A percentile compares a stretch with the other conserved stretches of the same genome.
Conservation (phyloP, 495 filamentous ascomycete species). For the Pyrenula massariospora region DNA sequence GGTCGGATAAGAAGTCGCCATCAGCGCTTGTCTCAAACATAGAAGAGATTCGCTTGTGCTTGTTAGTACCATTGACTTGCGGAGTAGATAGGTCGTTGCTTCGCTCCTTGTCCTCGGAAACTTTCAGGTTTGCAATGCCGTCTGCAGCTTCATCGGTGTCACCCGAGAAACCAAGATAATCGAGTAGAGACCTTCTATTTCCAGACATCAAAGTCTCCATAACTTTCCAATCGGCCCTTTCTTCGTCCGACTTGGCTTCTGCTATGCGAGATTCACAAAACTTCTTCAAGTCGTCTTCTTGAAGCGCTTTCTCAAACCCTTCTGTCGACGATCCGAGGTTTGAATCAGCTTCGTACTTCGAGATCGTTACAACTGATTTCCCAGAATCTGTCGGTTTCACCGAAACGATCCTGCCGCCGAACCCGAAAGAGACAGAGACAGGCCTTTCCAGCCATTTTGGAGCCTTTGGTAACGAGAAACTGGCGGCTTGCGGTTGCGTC, state of each 20-base stretch:
- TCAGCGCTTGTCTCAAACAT: slow-evolving; percentile 73
- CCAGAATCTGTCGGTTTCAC: slow-evolving; percentile 50
- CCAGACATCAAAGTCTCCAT: slow-evolving; percentile 77
- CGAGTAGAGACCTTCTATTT: slow-evolving; percentile 67
- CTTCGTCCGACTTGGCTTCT: slow-evolving; percentile 67
- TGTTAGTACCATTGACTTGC: slow-evolving; percentile 39
- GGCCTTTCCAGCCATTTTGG: slow-evolving; percentile 87
- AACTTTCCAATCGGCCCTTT: slow-evolving; percentile 91
- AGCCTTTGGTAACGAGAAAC: slow-evolving; percentile 74
- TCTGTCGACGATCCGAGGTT: slow-evolving; percentile 73
- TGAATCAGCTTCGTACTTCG: slow-evolving; percentile 77
- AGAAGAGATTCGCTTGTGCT: slow-evolving; percentile 58
- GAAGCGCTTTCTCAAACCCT: slow-evolving; percentile 73
- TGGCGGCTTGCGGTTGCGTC: slow-evolving; percentile 75
- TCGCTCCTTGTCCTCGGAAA: slow-evolving; percentile 19
- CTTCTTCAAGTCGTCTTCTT: slow-evolving; percentile 59
- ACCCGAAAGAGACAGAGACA: slow-evolving; percentile 83
- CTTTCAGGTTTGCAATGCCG: slow-evolving; percentile 31
- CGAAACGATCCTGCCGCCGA: slow-evolving; percentile 83
- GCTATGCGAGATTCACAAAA: slow-evolving; percentile 74
- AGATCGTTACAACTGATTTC: slow-evolving; percentile 71
- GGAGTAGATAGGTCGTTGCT: slow-evolving; percentile 12
- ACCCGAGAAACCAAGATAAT: slow-evolving; percentile 76
- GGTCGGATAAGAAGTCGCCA: slow-evolving; percentile 68
- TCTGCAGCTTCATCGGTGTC: slow-evolving; percentile 39